A percentile compares a stretch with the other conserved stretches of the same genome.
Conservation (phyloP, 2,329 filamentous ascomycete species). For the Cladosporium sp. region DNA sequence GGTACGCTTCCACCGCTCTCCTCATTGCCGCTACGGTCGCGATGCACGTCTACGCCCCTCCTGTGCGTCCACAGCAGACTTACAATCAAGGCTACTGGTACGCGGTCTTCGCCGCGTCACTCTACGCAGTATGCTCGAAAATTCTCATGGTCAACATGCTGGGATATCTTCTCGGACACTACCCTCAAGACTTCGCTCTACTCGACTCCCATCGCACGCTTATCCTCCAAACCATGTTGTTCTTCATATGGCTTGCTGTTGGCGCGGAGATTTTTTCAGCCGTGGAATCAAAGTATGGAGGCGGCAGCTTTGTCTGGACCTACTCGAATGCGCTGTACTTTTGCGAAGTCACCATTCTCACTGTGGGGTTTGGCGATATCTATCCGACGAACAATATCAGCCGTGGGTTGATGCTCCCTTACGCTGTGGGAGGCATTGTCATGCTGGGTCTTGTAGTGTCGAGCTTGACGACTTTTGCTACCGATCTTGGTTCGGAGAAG, state of each 20-base stretch:
- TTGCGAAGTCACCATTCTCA: slow-evolving; percentile 64
- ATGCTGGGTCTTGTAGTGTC: slow-evolving; percentile 79
- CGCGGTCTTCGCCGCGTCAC: slow-evolving; percentile 68
- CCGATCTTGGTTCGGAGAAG: slow-evolving; percentile 57
- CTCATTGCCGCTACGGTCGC: slow-evolving; percentile 62
- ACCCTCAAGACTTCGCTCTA: slow-evolving; percentile 71
- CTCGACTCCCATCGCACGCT: slow-evolving; percentile 78
- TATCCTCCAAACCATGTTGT: slow-evolving; percentile 84
- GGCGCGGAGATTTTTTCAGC: slow-evolving; percentile 71
- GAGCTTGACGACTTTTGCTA: slow-evolving; percentile 65
- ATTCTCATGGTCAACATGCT: slow-evolving; percentile 75
- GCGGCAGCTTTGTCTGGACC: slow-evolving; percentile 49
- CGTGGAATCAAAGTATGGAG: slow-evolving; percentile 50
- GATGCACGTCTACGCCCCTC: slow-evolving; percentile 58
- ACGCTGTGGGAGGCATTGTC: slow-evolving; percentile 75
- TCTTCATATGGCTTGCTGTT: slow-evolving; percentile 73
- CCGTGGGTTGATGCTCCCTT: slow-evolving; percentile 73
- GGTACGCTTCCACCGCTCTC: slow-evolving; percentile 61
- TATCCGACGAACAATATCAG: slow-evolving; percentile 52
- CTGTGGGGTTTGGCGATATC: slow-evolving; percentile 60
- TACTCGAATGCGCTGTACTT: slow-evolving; percentile 67
- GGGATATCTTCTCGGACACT: slow-evolving; percentile 70
- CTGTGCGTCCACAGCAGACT: slow-evolving; percentile 43
- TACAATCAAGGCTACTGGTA: slow-evolving; percentile 87
- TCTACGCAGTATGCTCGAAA: slow-evolving; percentile 75